Evolutionary conservation across 2,329 filamentous ascomycete species (phyloP).

Genomic region (Xylariaceae sp.): DNA sequence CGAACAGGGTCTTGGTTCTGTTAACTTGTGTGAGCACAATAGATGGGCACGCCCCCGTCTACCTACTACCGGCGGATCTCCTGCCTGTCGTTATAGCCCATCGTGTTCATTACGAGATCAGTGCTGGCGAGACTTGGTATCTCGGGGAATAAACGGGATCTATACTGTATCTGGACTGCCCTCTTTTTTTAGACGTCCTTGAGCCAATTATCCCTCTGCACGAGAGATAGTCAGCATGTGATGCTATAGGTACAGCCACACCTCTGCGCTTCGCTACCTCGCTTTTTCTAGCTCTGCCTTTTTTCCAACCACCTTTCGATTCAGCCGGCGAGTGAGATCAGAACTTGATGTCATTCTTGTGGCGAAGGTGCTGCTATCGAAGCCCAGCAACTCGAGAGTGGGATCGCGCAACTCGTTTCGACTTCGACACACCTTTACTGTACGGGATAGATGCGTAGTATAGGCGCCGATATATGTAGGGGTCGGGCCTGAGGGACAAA

Average conservation of each 20-base stretch:
- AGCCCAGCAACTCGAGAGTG: not conserved
- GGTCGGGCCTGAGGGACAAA: not conserved
- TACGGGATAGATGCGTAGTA: not conserved
- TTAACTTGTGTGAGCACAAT: not conserved
- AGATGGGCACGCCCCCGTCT: not conserved
- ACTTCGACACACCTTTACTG: not conserved
- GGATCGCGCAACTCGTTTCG: not conserved
- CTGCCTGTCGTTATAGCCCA: not conserved
- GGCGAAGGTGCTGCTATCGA: not conserved
- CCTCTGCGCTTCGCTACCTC: not conserved
- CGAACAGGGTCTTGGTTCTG: conserved; percentile 2
- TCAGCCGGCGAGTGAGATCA: not conserved
- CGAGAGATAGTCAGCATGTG: conserved; percentile 7
- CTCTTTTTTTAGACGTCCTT: conserved; percentile 28
- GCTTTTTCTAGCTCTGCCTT: not conserved
- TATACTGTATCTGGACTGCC: conserved; percentile 13
- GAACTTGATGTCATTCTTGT: not conserved
- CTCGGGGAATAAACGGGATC: conserved; percentile 24
- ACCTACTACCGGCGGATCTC: not conserved
- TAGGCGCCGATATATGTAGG: conserved; percentile 3
- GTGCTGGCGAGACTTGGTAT: conserved; percentile 10
- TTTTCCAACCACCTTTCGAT: not conserved
- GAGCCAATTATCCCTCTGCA: conserved; percentile 23
- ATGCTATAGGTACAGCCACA: conserved; percentile 13
- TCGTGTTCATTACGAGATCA: not conserved